Conservation (phyloP, 164 flowering plant genomes). For the Aristolochia californica region DNA sequence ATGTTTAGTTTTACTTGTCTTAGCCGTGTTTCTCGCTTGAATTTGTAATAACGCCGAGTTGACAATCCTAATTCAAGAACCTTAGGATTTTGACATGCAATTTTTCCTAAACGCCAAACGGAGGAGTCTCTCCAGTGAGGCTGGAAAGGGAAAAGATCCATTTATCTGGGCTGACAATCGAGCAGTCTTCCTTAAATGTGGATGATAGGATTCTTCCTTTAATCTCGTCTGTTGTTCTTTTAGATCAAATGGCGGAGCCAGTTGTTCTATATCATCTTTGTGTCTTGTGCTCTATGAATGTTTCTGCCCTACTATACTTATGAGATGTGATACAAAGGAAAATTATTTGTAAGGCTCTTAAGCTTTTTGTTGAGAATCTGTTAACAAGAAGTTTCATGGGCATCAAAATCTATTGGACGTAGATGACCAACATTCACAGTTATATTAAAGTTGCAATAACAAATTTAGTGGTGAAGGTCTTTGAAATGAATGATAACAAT, state of each 20-base stretch:
- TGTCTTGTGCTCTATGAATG: neutral
- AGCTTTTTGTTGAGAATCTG: no score
- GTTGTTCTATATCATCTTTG: neutral
- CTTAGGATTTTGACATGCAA: no score
- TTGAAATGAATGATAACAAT: neutral
- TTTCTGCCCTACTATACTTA: constrained; percentile 9
- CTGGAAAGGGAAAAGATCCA: no score
- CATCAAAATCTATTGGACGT: neutral
- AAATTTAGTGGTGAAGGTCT: neutral
- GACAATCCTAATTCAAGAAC: no score
- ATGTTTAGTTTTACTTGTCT: neutral
- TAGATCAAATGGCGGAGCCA: neutral
- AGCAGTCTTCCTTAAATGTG: no score
- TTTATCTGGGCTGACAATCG: no score
- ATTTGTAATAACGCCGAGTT: neutral
- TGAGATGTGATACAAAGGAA: neutral
- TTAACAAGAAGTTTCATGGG: neutral
- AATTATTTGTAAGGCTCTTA: neutral
- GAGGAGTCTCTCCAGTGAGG: no score
- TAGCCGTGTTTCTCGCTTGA: neutral
- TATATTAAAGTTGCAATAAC: neutral
- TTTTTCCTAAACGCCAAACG: no score
- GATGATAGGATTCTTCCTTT: no score
- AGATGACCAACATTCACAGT: neutral
- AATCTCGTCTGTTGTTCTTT: constrained; percentile 25